Percentiles rank a stretch among this genome's conserved stretches.
These are phyloP conservation scores for Berberis thunbergii DNA, from an alignment of 164 flowering plant species.

Conservation along the genomic window DNA sequence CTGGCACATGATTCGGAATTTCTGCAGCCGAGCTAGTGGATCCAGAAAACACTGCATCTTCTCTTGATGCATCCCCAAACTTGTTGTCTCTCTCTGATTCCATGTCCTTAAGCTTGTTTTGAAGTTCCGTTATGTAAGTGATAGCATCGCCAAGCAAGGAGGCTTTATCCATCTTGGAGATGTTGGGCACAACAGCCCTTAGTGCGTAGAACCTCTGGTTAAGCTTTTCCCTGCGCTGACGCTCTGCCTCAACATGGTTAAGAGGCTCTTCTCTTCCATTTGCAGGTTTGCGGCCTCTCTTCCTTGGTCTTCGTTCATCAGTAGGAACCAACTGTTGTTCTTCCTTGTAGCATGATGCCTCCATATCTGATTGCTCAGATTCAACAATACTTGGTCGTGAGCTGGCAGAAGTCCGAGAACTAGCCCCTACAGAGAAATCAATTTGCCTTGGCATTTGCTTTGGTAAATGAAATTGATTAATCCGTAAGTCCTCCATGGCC, in stretches of 20 bases:
- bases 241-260: conserved; percentile 79
- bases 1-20: conserved; percentile 3
- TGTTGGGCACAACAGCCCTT: conserved; percentile 48
- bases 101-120: conserved; percentile 35
- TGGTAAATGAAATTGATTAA: conserved; percentile 30
- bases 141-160: conserved; percentile 50
- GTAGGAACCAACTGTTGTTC: conserved; percentile 38
- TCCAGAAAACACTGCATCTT: conserved; percentile 18
- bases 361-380: conserved; percentile 73
- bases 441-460: conserved; percentile 44
- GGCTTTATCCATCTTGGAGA: conserved; percentile 57
- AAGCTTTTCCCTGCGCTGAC: conserved; percentile 45
- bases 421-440: conserved; percentile 53
- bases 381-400: conserved; percentile 34
- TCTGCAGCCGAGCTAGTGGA: no score
- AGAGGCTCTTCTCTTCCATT: conserved; percentile 95
- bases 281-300: conserved; percentile 93
- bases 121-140: conserved; percentile 42
- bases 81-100: conserved; percentile 45
- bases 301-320: conserved; percentile 67
- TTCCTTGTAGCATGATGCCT: conserved; percentile 37
- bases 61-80: conserved; percentile 24
- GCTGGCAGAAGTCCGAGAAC: conserved; percentile 36
- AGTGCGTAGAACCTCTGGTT: conserved; percentile 50
- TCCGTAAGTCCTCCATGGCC: no score